phyloP scores from a whole-genome alignment of 208 protist genomes.

The Trypanosoma conorhini region DNA sequence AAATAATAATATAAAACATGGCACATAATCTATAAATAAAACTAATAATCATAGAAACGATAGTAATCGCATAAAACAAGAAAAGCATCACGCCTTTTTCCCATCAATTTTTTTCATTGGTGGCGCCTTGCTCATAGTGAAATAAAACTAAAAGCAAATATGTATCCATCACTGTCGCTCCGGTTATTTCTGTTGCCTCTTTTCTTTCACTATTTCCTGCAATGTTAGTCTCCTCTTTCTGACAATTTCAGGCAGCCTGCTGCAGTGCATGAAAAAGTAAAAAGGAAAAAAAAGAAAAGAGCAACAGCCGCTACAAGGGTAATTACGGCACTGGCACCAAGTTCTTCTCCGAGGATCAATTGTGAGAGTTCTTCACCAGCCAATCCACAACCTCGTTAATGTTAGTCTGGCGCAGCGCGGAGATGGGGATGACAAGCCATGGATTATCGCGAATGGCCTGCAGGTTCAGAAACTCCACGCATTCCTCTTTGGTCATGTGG shows the following conservation, averaged over 20 bases:
- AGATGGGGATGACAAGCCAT: slow-evolving; percentile 73
- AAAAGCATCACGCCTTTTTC: neutral
- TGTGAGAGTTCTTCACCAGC: slow-evolving; percentile 64
- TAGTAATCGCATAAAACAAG: slow-evolving; percentile 1
- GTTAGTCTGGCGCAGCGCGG: slow-evolving; percentile 56
- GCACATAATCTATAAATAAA: neutral
- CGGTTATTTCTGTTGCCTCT: neutral
- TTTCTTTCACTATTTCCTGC: neutral
- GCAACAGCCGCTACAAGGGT: neutral
- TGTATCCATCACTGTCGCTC: neutral
- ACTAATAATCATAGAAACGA: slow-evolving; percentile 13
- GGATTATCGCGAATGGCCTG: slow-evolving; percentile 51
- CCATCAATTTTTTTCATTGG: slow-evolving; percentile 2
- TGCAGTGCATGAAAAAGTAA: neutral
- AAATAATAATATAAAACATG: slow-evolving; percentile 10
- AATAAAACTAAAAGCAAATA: neutral
- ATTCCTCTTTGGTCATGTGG: slow-evolving; percentile 79
- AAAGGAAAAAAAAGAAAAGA: neutral
- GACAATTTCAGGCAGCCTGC: neutral
- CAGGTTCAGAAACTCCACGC: slow-evolving; percentile 65
- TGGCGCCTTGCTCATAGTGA: neutral
- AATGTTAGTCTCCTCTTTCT: neutral
- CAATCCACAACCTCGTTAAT: slow-evolving; percentile 82
- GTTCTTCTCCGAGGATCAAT: slow-evolving; percentile 12
- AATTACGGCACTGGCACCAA: neutral